Conservation (phyloP, 305 asterid genomes). For the Stenogyne calaminthoides region DNA sequence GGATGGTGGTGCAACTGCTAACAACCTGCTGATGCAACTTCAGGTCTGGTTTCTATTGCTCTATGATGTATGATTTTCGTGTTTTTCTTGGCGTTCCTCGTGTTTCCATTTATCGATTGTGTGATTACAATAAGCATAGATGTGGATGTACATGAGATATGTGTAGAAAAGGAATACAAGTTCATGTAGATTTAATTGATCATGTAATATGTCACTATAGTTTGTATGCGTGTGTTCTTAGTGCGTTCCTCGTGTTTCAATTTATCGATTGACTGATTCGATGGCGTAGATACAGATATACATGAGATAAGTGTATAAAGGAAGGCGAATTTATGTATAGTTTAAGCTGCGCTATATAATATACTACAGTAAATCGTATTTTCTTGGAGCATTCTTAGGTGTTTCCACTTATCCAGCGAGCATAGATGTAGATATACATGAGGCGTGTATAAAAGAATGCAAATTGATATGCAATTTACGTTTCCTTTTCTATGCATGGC, state of each 20-base stretch:
- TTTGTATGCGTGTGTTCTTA: background rate
- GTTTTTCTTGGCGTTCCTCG: background rate
- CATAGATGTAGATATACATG: background rate
- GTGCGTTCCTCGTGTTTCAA: background rate
- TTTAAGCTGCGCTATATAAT: slow-evolving; percentile 2
- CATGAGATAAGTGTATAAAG: slow-evolving; percentile 26
- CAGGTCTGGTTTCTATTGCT: slow-evolving; percentile 24
- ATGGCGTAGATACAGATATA: too few relatives aligned
- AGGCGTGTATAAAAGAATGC: slow-evolving; percentile 43
- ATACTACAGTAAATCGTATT: background rate
- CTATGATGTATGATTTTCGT: background rate
- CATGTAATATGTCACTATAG: background rate
- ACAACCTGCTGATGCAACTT: slow-evolving; percentile 47
- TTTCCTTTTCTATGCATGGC: too few relatives aligned
- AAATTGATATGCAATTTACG: slow-evolving; percentile 53
- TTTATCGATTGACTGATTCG: background rate
- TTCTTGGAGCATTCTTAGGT: background rate
- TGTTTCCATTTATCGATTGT: background rate
- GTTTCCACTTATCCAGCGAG: background rate
- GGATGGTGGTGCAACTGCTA: slow-evolving; percentile 91
- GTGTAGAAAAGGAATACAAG: background rate
- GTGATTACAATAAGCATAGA: background rate
- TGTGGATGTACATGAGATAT: background rate
- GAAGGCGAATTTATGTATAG: slow-evolving; percentile 78
- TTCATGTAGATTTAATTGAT: background rate